Base-by-base conservation (phyloP, 2,329 filamentous ascomycete species). In the Periconia digitata region DNA sequence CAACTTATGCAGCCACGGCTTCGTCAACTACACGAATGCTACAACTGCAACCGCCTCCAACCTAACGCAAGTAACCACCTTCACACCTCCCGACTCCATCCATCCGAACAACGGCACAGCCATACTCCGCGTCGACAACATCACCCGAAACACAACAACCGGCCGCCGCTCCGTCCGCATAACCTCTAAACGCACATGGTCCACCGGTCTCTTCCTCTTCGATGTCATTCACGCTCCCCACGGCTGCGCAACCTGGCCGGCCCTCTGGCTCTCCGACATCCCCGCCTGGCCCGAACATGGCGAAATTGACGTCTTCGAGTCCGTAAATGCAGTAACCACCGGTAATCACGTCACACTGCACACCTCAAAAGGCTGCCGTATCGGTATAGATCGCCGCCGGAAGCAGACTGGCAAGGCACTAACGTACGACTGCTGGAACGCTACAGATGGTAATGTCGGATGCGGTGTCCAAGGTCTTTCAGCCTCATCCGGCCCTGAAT, bases 321-420 rank as follows among this genome's bases (percentile, higher is more conserved):
- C 56, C 8, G 60, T 64, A 20, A 66, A 67, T 40, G 40, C 46
- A 18, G 56, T 47, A 18, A 40, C 49, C 8, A 46, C 32, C 16
- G 55, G 55, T 16, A 68, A 67, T 40, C 55, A 56, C 32, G 56
- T 66, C 35, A 60, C 63, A 3, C 49, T 68, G n/a, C 65, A 68
- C 37, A 67, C 64, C 4, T 51, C 27, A 23, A 35, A 48, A 6
- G 59, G 54, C 32, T 60, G 57, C 50, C 27, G 52, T 27, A 52
- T 60, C n/a, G 46, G 53, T 21, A 52, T 47, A 43, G 13, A 45
- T 15, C 46, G 47, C n/a, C 50, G 51, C 18, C 40, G 56, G 17
- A 55, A 22, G 76, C 78, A 62, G 71, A 72, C 16, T 3, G 80
- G 81, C 21, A 67, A 58, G 2, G 59, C 77, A 20, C 63, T 73